Evolutionary conservation across 768 basidiomycete species (phyloP).

Genomic region (Boletus rufocinnamomeus): DNA sequence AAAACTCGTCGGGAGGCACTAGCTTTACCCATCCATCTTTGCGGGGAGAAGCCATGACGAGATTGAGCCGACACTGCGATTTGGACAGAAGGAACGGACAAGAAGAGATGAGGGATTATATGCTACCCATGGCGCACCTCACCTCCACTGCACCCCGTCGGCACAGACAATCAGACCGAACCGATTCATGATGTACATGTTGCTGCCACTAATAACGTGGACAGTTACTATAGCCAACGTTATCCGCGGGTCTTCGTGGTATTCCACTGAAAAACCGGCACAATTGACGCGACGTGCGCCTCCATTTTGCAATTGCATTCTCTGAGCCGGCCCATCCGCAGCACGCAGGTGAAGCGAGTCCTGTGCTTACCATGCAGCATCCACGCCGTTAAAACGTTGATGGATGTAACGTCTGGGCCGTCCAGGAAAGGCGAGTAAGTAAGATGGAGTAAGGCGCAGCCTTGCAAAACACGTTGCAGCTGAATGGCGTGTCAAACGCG

Average conservation of each 20-base stretch:
- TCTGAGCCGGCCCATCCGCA: neutral
- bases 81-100: neutral
- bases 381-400: constrained; percentile 16
- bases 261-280: constrained; percentile 7
- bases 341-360: constrained; percentile 5
- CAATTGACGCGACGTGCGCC: constrained; percentile 12
- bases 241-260: constrained; percentile 13
- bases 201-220: constrained; percentile 18
- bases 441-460: constrained; percentile 25
- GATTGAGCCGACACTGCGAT: constrained; percentile 6
- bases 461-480: constrained; percentile 28
- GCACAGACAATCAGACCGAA: constrained; percentile 15
- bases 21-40: constrained; percentile 34
- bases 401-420: constrained; percentile 7
- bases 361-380: constrained; percentile 27
- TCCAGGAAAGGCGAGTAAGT: constrained; percentile 31
- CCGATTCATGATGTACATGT: constrained; percentile 13
- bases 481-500: constrained; percentile 14
- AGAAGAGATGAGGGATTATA: constrained; percentile 22
- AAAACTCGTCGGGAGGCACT: constrained; percentile 35
- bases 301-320: constrained; percentile 7
- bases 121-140: constrained; percentile 23
- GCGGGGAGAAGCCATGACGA: constrained; percentile 21
- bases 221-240: constrained; percentile 22
- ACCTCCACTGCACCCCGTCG: constrained; percentile 22